Evolutionary conservation across 192 early-diverging fungal species (phyloP).

Genomic region (Cetraspora pellucida): DNA sequence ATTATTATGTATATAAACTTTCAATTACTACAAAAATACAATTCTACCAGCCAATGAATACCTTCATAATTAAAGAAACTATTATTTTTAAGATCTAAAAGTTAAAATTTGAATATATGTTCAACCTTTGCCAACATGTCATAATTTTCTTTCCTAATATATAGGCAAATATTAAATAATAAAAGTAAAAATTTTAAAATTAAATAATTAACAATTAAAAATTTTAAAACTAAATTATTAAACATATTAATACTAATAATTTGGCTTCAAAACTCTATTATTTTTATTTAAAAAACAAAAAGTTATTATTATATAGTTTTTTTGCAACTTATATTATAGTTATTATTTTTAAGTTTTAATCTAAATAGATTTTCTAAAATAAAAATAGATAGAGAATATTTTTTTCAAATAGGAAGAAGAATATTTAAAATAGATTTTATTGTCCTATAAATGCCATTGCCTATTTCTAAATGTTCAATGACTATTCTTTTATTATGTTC

Average conservation of each 20-base stretch:
- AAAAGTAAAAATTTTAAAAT: not conserved
- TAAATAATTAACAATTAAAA: not conserved
- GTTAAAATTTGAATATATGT: not conserved
- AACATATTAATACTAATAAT: not conserved
- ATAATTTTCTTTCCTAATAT: not conserved
- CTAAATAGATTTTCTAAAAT: not conserved
- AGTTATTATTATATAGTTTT: conserved; percentile 2
- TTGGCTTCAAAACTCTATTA: not conserved
- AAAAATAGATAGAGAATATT: not conserved
- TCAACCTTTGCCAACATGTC: not conserved
- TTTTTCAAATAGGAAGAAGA: conserved; percentile 2
- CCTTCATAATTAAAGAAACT: not conserved
- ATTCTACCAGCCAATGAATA: not conserved
- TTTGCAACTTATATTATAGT: not conserved
- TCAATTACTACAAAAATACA: no score
- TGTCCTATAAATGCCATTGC: not conserved
- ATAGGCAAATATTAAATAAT: not conserved
- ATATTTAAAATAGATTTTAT: not conserved
- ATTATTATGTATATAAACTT: no score
- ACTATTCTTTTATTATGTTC: not conserved
- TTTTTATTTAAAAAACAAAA: conserved; percentile 5
- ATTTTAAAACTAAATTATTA: not conserved
- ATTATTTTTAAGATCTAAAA: not conserved
- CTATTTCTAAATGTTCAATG: not conserved
- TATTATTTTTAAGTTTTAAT: not conserved